Evolutionary conservation across 371 early-diverging fungal genomes (phyloP).

Genomic region (Actinomortierella ambigua): DNA sequence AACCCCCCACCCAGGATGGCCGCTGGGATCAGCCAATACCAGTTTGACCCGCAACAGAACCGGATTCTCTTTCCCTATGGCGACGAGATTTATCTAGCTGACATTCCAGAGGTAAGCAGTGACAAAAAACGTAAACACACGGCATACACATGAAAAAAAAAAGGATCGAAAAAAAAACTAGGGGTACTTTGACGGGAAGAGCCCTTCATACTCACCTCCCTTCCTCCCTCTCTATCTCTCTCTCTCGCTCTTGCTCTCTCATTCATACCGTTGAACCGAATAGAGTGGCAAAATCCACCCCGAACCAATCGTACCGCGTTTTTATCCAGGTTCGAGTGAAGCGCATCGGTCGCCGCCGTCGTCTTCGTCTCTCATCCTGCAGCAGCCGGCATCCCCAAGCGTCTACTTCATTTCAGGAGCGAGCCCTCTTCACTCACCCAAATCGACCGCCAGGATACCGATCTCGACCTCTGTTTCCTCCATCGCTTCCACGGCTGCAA

Average conservation of each 20-base stretch:
- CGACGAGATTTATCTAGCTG: conserved; percentile 24
- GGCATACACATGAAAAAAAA: no score
- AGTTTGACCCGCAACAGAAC: conserved; percentile 36
- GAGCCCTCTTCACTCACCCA: conserved; percentile 31
- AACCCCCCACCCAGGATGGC: neutral
- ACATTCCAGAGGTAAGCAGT: conserved; percentile 36
- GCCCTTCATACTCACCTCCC: no score
- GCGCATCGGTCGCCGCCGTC: neutral
- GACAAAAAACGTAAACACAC: no score
- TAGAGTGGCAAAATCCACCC: conserved; percentile 37
- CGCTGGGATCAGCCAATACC: conserved; percentile 16
- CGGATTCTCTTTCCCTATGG: conserved; percentile 39
- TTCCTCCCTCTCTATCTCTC: no score
- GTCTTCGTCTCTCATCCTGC: neutral
- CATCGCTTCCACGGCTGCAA: conserved; percentile 9
- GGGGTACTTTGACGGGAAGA: neutral
- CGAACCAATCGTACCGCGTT: conserved; percentile 9
- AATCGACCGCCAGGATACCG: conserved; percentile 3
- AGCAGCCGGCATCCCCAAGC: conserved; percentile 10
- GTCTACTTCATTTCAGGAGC: conserved; percentile 35
- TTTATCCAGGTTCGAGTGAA: no score
- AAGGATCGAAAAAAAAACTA: conserved; percentile 4
- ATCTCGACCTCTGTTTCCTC: neutral
- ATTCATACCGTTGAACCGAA: no score
- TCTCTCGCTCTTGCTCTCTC: no score